phyloP scores from a whole-genome alignment of 2,329 filamentous ascomycete genomes.

The Colletotrichum orbiculare region DNA sequence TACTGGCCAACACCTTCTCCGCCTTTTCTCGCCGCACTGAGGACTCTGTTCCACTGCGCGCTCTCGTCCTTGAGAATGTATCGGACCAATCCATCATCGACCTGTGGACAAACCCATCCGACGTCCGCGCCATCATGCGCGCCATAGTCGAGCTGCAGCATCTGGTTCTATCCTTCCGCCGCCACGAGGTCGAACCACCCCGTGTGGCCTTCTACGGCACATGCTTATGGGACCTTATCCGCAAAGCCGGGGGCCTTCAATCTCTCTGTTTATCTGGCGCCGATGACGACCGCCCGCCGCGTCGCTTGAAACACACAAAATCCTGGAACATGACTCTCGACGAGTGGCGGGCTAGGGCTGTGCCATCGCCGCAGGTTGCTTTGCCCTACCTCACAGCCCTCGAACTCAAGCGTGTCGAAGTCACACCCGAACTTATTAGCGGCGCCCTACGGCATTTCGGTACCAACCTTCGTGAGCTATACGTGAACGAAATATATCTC shows the following conservation, averaged over 20 bases:
- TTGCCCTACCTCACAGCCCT: constrained; percentile 53
- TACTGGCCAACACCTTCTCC: constrained; percentile 64
- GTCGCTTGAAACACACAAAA: constrained; percentile 51
- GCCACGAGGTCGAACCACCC: constrained; percentile 51
- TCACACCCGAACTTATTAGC: constrained; percentile 50
- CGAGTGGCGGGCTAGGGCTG: constrained; percentile 53
- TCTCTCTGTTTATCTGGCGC: constrained; percentile 61
- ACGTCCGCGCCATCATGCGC: constrained; percentile 60
- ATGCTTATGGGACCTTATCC: constrained; percentile 62
- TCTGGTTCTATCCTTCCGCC: constrained; percentile 58
- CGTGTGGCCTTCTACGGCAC: constrained; percentile 51
- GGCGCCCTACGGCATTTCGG: constrained; percentile 49
- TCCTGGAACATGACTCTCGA: constrained; percentile 48
- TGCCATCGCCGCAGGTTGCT: constrained; percentile 51
- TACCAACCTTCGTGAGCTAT: constrained; percentile 55
- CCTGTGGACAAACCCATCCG: constrained; percentile 63
- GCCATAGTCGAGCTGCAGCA: constrained; percentile 55
- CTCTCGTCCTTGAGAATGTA: constrained; percentile 62
- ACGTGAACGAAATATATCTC: constrained; percentile 58
- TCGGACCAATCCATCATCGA: constrained; percentile 59
- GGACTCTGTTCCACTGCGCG: constrained; percentile 53
- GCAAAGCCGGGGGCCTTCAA: constrained; percentile 55
- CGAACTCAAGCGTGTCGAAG: constrained; percentile 56
- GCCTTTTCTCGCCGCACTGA: constrained; percentile 59
- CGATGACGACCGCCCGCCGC: constrained; percentile 51